Evolutionary conservation across 768 basidiomycete species (phyloP), one percentile per base, ranked within the genome.

Genomic region (Rhizopogon vinicolor): DNA sequence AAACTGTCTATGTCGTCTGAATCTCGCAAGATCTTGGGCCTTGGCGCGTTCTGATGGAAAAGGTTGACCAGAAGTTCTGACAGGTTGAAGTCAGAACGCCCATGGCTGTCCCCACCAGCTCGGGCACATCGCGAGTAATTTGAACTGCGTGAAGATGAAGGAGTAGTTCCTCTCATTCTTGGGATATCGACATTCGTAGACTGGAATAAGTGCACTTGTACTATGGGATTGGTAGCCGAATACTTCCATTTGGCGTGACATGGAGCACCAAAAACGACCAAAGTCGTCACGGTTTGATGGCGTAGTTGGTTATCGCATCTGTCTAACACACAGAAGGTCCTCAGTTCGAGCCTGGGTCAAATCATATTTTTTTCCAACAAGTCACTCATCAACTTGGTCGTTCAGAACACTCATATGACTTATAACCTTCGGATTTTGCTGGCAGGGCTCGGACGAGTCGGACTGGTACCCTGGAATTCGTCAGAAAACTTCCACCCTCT

Each of bases 241-340:
- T 13, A 13, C 18, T 48, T 18, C 33, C 31, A 31, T 48, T 48
- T 48, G 7, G 19, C 33, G 33, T 35, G 4, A 25, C 5, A 25
- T 25, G 25, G 25, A 25, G 25, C 25, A 25, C 25, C 25, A 25
- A 25, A 25, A 25, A 25, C 4, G 25, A 4, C 25, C 25, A 3
- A 25, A 25, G 25, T 25, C 25, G 25, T 25, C 25, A 4, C 5
- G 66, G 68, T 70, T 60, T 66, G 81, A 80, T 85, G 84, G 84
- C 81, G 84, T 86, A 85, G 82, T 84, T 86, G 84, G 84, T 86
- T 85, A 86, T 86, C 83, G 81, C 84, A 83, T 85, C 82, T 84
- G 84, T 85, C 83, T 85, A 83, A 86, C 84, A 85, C 84, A 84
- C 83, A 83, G 83, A 82, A 83, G 83, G 82, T 80, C 83, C 76